Base-by-base conservation (phyloP, 768 basidiomycete species). In the Russula ochroleuca region DNA sequence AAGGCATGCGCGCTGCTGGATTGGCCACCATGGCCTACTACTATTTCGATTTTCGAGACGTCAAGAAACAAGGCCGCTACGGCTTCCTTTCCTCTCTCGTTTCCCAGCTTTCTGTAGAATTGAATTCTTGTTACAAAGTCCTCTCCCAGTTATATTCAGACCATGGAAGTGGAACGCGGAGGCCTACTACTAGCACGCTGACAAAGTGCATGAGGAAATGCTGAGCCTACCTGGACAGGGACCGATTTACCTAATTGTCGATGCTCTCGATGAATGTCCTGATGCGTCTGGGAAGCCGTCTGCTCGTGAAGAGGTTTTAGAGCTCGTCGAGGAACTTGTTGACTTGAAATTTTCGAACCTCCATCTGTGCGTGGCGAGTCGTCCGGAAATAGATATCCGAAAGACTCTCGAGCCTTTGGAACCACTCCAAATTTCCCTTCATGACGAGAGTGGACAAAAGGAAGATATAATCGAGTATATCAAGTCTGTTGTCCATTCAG, bases 241-340 rank as follows among this genome's bases (percentile, higher is more conserved):
- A 19, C 15, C 1, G 17, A 37, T 53, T 3, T 53, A 53, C 8
- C n/a, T 37, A 1, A 35, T 53, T 1, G 3, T 53, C 6, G 52
- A 62, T 15, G 54, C 35, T 28, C 45, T 57, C 13, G 54, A 57
- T 4, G 54, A 62, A 48, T 62, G 54, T 9, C 55, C 54, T 2
- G 21, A 38, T 3, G 14, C n/a, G 5, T 31, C 54, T 4, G 43
- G 43, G 1, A 41, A 1, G 3, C 41, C 43, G 1, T 37, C 61
- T 1, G 21, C 61, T 7, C 55, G 61, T 17, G 54, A 40, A n/a
- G 8, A 55, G 3, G 52, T 47, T 17, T 31, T 62, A 3, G 23
- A n/a, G 3, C 2, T 51, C 1, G 10, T 51, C 11, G 31, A 51
- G 15, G 50, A 51, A n/a, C 19, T 51, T 31, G 50, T 51, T n/a